phyloP scores from a whole-genome alignment of 23 red algal species.

The Agarophyton chilense region DNA sequence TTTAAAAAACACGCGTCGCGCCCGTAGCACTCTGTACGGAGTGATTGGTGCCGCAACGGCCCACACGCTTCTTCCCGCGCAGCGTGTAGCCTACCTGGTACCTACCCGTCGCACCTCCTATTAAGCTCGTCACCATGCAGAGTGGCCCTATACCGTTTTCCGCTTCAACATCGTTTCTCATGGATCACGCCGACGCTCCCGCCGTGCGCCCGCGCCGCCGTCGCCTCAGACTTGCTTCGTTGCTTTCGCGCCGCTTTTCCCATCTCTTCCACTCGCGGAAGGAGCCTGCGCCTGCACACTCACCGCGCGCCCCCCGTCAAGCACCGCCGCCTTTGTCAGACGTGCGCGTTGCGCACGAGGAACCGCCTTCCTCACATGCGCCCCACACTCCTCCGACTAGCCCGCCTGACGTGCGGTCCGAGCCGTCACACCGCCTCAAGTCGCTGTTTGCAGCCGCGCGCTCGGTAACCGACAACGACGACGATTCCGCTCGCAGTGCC shows the following conservation, averaged over 20 bases:
- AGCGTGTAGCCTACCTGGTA: too few relatives aligned
- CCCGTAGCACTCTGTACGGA: not conserved
- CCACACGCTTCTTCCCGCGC: not conserved
- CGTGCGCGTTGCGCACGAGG: not conserved
- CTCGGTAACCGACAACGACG: constrained; percentile 4
- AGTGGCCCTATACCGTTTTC: not conserved
- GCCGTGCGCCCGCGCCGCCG: not conserved
- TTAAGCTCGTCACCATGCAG: not conserved
- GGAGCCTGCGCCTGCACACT: not conserved
- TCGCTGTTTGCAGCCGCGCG: not conserved
- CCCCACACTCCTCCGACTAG: not conserved
- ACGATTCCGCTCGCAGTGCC: not conserved
- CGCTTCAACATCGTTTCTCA: not conserved
- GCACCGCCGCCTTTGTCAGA: not conserved
- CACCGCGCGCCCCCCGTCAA: not conserved
- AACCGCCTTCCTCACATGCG: not conserved
- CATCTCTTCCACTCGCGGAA: not conserved
- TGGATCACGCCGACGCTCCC: not conserved
- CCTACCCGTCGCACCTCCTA: not conserved
- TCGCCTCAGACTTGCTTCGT: not conserved
- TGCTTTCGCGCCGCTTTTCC: constrained; percentile 19
- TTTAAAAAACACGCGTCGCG: not conserved
- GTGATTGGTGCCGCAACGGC: not conserved
- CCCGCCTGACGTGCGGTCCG: not conserved
- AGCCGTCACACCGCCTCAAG: not conserved